A percentile compares a stretch with the other conserved stretches of the same genome.
Conservation (phyloP, 306 rosid genomes). For the Vigna unguiculata region DNA sequence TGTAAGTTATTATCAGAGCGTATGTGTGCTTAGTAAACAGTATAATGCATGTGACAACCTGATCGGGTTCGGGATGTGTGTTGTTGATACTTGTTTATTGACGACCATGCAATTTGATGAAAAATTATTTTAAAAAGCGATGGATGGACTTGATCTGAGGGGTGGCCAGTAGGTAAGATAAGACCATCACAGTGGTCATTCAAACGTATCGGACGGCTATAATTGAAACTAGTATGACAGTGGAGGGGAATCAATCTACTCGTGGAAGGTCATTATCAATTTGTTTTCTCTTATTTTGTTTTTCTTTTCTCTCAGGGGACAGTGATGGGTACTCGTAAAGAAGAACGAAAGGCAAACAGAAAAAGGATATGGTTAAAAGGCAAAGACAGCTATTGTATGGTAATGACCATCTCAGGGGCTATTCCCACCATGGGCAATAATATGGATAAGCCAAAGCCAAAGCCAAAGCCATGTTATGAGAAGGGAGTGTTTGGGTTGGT, state of each 20-base stretch:
- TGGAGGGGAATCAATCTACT: conserved; percentile 37
- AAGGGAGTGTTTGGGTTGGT: conserved; percentile 34
- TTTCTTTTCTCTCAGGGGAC: conserved; percentile 35
- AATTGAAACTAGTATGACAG: conserved; percentile 41
- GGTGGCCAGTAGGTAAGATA: conserved; percentile 55
- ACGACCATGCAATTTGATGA: conserved; percentile 57
- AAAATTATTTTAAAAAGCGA: conserved; percentile 25
- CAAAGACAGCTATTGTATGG: conserved; percentile 47
- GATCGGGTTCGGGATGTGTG: conserved; percentile 49
- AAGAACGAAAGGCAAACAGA: conserved; percentile 35
- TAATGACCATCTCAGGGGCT: conserved; percentile 42
- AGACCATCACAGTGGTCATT: conserved; percentile 56
- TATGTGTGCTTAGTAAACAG: conserved; percentile 48
- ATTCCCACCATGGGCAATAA: conserved; percentile 56
- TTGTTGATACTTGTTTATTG: conserved; percentile 39
- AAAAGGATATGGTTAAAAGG: conserved; percentile 41
- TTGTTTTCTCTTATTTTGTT: conserved; percentile 33
- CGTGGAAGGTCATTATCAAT: conserved; percentile 52
- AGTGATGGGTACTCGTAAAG: conserved; percentile 52
- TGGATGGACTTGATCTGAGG: conserved; percentile 44
- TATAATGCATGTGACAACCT: conserved; percentile 65
- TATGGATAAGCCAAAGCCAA: conserved; percentile 59
- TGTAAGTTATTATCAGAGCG: neutral
- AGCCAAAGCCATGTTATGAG: conserved; percentile 42
- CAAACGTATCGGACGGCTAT: conserved; percentile 47